Evolutionary conservation across 2,329 filamentous ascomycete species (phyloP), one percentile per base, ranked within the genome.

Genomic region (Leptographium radiaticola): DNA sequence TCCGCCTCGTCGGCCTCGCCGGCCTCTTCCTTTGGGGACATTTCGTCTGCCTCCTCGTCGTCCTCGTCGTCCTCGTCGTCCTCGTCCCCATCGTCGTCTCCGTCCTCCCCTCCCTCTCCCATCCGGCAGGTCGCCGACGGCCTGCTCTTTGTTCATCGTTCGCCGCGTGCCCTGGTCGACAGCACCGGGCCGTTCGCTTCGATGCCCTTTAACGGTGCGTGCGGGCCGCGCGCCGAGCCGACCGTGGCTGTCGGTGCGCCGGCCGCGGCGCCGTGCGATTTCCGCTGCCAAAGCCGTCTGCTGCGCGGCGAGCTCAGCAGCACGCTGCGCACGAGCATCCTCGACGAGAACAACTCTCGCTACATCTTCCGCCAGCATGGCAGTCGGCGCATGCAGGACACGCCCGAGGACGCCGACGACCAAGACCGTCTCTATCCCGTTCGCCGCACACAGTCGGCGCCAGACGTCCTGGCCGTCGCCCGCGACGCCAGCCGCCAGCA

Each of bases 131-230:
- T 53, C 13, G 30, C 45, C 18, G 38, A 52, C n/a, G 46, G 44
- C 18, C 43, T 45, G 42, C 39, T 31, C 13, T 43, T 56, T 9
- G 25, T 47, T 34, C 53, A 51, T 48, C 44, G 44, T 20, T 49
- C 53, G 11, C 43, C 53, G 16, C 53, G 43, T 11, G 40, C 47
- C 2, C 16, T 49, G 13, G 36, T 42, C 15, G 46, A 52, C 47
- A 33, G 40, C 46, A 18, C 38, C 13, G 54, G 56, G 47, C 31
- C 44, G 6, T 33, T 54, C 15, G 42, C 51, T 18, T n/a, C 42
- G 13, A 49, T 55, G 38, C 56, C 53, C 2, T 57, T 57, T 42
- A 57, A 57, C 42, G 56, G 56, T 9, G 51, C 48, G 16, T 52
- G 40, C 18, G 56, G 56, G 2, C 53, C 53, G 31, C 56, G 56